Percentiles rank a stretch among this genome's conserved stretches.
phyloP scores from a whole-genome alignment of 805 yeast genomes.

The Lachancea kluyveri region DNA sequence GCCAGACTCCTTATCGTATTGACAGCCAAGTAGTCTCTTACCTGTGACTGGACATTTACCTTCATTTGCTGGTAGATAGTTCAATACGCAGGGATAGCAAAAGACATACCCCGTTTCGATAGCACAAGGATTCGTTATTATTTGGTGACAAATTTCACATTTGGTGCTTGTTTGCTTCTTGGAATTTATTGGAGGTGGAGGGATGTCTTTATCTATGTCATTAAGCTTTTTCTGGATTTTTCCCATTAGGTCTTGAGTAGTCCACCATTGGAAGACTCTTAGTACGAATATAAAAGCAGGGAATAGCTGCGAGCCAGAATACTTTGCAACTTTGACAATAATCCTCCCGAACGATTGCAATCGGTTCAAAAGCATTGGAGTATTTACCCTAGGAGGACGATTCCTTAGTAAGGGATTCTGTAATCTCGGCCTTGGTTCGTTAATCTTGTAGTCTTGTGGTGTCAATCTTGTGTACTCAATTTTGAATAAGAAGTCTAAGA shows the following conservation, averaged over 20 bases:
- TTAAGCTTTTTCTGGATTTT: constrained; percentile 46
- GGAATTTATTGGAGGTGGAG: constrained; percentile 33
- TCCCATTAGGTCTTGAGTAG: constrained; percentile 62
- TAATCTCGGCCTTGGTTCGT: neutral
- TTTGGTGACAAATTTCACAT: constrained; percentile 68
- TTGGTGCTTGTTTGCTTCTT: constrained; percentile 10
- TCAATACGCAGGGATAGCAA: constrained; percentile 81
- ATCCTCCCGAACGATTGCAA: neutral
- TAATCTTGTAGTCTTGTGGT: constrained; percentile 12
- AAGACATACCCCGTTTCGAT: constrained; percentile 89
- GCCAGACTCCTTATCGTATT: constrained; percentile 47
- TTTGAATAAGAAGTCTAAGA: constrained; percentile 54
- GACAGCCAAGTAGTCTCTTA: constrained; percentile 62
- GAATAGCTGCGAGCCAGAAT: constrained; percentile 34
- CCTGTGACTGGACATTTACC: constrained; percentile 80
- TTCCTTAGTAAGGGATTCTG: neutral
- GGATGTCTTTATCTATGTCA: constrained; percentile 42
- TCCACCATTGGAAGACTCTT: constrained; percentile 93
- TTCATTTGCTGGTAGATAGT: constrained; percentile 45
- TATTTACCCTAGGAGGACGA: constrained; percentile 3
- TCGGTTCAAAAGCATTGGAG: constrained; percentile 1
- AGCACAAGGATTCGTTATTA: constrained; percentile 71
- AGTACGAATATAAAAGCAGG: constrained; percentile 78
- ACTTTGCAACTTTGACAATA: neutral
- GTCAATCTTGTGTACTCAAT: constrained; percentile 50